Percentiles rank a stretch among this genome's conserved stretches.
Conservation (phyloP, 2,329 filamentous ascomycete genomes). For the Ceratocystis cacaofunesta region DNA sequence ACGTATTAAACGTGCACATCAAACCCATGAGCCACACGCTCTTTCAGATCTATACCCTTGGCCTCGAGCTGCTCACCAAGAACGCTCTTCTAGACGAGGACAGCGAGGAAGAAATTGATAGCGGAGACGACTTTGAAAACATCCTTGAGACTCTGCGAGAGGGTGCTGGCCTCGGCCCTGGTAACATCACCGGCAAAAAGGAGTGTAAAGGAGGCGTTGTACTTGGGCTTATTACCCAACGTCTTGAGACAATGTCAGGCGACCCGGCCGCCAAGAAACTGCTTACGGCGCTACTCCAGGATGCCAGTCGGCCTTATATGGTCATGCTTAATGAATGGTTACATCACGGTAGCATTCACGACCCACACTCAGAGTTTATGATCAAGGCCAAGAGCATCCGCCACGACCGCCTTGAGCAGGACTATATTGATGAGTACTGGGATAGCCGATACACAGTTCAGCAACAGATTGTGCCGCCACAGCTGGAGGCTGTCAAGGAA, state of each 20-base stretch:
- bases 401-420: slow-evolving; percentile 77
- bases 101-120: slow-evolving; percentile 53
- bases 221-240: slow-evolving; percentile 70
- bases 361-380: slow-evolving; percentile 85
- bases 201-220: slow-evolving; percentile 95
- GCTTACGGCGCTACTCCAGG: slow-evolving; percentile 66
- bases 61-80: slow-evolving; percentile 71
- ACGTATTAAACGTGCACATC: slow-evolving; percentile 83
- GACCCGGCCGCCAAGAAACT: slow-evolving; percentile 76
- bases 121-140: slow-evolving; percentile 79
- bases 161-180: slow-evolving; percentile 65
- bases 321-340: slow-evolving; percentile 97
- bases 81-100: slow-evolving; percentile 80
- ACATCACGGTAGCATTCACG: slow-evolving; percentile 86
- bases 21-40: slow-evolving; percentile 85
- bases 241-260: slow-evolving; percentile 79
- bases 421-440: slow-evolving; percentile 99
- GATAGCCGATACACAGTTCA: slow-evolving; percentile 92
- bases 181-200: slow-evolving; percentile 71
- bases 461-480: slow-evolving; percentile 79
- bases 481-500: slow-evolving; percentile 78
- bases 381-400: slow-evolving; percentile 93
- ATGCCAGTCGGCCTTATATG: slow-evolving; percentile 92
- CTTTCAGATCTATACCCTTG: slow-evolving; percentile 73
- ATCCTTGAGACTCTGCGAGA: slow-evolving; percentile 82